Base-by-base conservation (phyloP, 768 basidiomycete species). In the Hericium coralloides region DNA sequence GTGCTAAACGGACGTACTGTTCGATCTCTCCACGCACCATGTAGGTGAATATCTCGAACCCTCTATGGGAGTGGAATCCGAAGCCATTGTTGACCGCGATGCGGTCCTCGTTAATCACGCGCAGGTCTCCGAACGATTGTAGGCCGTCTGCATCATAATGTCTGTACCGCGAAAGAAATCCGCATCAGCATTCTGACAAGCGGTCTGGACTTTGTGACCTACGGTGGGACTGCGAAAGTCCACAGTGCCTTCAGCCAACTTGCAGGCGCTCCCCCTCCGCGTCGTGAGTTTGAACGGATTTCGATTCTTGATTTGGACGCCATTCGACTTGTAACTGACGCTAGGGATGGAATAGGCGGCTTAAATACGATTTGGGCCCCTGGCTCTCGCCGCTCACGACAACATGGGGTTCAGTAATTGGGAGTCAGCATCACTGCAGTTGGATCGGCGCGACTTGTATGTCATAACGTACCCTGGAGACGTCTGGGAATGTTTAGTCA, bases 41-140 rank as follows among this genome's bases (percentile, higher is more conserved):
- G 67, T 97, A 95, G 1, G 85, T 87, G 73, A 94, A 97, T 59
- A 97, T 98, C 65, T 97, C 93, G 62, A 90, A 91, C 67, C 90
- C 87, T 36, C 82, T 77, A 65, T 95, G 92, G 6, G 79, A 77
- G 70, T 94, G 91, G 0, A 84, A 87, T 2, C 90, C 92, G 61
- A 98, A 98, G 0, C 95, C 95, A 17, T 82, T 85, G 17, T 71
- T 65, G 6, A 87, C 72, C 4, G 77, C 79, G 41, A 95, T 89
- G n/a, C 90, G 84, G 64, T 93, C 92, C 70, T 97, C 94, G 72
- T 97, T 97, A 69, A 98, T 85, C 38, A 98, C 90, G 9, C 94
- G 82, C 1, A 98, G 79, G 15, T 81, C 64, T 1, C 94, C 90
- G 61, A 82, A 95, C 1, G 74, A 70, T 48, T 82, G 74, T 60